Base-by-base conservation (phyloP, 1,284 basidiomycete species). In the Rhodotorula sp. region DNA sequence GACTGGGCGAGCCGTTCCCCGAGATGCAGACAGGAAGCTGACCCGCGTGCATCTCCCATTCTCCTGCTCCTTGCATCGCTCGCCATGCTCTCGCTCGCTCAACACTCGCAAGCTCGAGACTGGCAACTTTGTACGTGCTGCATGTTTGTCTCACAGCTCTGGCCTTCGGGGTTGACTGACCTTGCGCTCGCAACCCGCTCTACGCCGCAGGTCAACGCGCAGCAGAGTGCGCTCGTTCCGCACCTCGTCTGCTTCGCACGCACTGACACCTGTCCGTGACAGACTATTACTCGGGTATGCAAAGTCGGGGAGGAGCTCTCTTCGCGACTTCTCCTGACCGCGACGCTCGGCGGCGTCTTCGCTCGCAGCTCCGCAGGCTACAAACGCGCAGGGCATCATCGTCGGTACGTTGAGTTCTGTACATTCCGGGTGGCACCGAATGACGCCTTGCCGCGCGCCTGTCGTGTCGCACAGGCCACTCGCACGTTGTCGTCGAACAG, bases 401-500 rank as follows among this genome's bases (percentile, higher is more conserved):
- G 75, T 77, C 60, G 77, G 76, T 62, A 45, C 59, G 63, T 50
- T 7, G 25, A 8, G 19, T 27, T 34, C 34, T 41, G n/a, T 17
- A n/a, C n/a, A n/a, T 49, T 19, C 34, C 10, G 17, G 4, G 14
- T 44, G 21, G 7, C 25, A 12, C 23, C 17, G 21, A n/a, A 25
- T 21, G 58, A 34, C 14, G 16, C 21, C 10, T 27, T n/a, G n/a
- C 46, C 17, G 10, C 44, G 48, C 17, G 7, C 34, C 7, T 12
- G 5, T 25, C 21, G 4, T 3, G 46, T 1, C 85, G 88, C 74
- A 78, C 84, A 58, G 88, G 88, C 7, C 88, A 90, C 81, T 85
- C 86, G 21, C 89, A 90, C 79, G 83, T 90, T 72, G 86, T 87
- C 62, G 83, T 90, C 75, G 86, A 90, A 81, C 60, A 78, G 71